Evolutionary conservation across 1,284 basidiomycete genomes (phyloP).

Genomic region (Psilocybe mexicana): DNA sequence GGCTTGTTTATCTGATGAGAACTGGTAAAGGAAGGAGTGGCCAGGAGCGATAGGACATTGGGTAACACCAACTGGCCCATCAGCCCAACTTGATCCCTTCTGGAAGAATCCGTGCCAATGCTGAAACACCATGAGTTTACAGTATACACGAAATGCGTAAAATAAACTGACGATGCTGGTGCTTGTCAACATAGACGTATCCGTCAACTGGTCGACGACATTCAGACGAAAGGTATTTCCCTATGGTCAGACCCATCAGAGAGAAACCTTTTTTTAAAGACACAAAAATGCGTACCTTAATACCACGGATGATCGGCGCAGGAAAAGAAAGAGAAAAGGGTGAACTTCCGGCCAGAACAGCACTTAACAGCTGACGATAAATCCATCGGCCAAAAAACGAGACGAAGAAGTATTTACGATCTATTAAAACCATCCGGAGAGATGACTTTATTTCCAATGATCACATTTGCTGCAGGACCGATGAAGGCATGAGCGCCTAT

Average conservation of each 20-base stretch:
- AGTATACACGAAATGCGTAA: neutral
- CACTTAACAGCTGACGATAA: neutral
- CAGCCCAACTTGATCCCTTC: slow-evolving; percentile 19
- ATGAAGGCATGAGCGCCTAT: slow-evolving; percentile 1
- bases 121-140: slow-evolving; percentile 10
- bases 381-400: neutral
- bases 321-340: slow-evolving; percentile 10
- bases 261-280: neutral
- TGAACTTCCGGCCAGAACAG: slow-evolving; percentile 14
- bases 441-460: neutral
- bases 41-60: slow-evolving; percentile 45
- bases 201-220: slow-evolving; percentile 30
- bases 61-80: slow-evolving; percentile 26
- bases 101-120: slow-evolving; percentile 32
- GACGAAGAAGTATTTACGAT: neutral
- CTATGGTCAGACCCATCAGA: slow-evolving; percentile 5
- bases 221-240: slow-evolving; percentile 31
- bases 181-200: slow-evolving; percentile 31
- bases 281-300: slow-evolving; percentile 8
- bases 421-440: neutral
- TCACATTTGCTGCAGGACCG: neutral
- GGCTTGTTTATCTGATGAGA: slow-evolving; percentile 26
- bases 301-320: slow-evolving; percentile 14
- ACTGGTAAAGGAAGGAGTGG: slow-evolving; percentile 23
- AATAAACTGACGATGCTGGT: slow-evolving; percentile 33